phyloP scores from a whole-genome alignment of 2,329 filamentous ascomycete genomes.

The Pleurostoma richardsiae region DNA sequence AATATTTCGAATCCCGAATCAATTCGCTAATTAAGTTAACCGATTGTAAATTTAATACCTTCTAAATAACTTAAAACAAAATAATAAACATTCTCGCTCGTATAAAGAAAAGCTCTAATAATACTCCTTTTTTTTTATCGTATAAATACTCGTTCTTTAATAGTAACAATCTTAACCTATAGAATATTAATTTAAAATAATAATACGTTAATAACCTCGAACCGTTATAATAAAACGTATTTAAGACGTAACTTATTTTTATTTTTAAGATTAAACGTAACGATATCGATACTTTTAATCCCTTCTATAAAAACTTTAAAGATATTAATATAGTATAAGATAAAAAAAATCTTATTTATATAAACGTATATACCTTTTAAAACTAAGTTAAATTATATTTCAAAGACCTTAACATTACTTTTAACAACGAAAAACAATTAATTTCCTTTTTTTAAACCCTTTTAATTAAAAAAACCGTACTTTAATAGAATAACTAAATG shows the following conservation, averaged over 20 bases:
- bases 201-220: no score
- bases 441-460: no score
- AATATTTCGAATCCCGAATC: no score
- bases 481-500: background rate
- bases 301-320: background rate
- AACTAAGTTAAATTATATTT: background rate
- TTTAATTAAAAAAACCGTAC: background rate
- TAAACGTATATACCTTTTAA: background rate
- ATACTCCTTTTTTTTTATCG: no score
- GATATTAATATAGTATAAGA: background rate
- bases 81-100: no score
- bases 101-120: no score
- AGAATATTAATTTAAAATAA: no score
- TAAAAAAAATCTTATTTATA: background rate
- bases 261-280: background rate
- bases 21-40: no score
- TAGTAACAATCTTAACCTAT: background rate
- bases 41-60: no score
- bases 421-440: background rate
- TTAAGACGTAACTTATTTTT: background rate
- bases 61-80: no score
- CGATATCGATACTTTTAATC: background rate
- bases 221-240: no score
- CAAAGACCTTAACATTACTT: background rate
- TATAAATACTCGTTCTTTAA: background rate